phyloP scores from a whole-genome alignment of 495 filamentous ascomycete species.

The Penicillium paradoxum region DNA sequence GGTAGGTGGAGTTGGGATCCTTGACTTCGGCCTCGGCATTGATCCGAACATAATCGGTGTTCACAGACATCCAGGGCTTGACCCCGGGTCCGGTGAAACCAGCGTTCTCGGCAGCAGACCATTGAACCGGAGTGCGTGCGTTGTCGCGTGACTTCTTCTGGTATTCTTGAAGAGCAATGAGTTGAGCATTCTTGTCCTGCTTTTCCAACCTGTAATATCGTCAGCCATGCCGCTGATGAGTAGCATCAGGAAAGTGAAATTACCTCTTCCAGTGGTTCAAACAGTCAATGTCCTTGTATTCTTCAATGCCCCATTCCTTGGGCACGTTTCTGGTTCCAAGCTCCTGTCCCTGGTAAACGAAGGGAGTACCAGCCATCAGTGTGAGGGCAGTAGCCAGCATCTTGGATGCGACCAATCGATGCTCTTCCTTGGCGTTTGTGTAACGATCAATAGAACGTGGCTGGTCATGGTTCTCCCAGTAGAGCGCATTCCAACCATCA shows the following conservation, averaged over 20 bases:
- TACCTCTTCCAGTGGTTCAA: conserved; percentile 57
- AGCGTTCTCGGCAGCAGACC: conserved; percentile 43
- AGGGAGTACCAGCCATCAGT: conserved; percentile 61
- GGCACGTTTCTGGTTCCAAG: conserved; percentile 72
- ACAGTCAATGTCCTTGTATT: conserved; percentile 70
- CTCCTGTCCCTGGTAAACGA: conserved; percentile 74
- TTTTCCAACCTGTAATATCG: conserved; percentile 27
- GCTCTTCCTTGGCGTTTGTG: conserved; percentile 42
- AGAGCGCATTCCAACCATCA: conserved; percentile 67
- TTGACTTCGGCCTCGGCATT: conserved; percentile 49
- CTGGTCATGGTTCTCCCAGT: conserved; percentile 73
- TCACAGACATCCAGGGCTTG: conserved; percentile 60
- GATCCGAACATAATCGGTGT: conserved; percentile 45
- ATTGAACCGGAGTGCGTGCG: conserved; percentile 52
- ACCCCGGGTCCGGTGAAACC: conserved; percentile 48
- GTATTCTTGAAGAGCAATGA: conserved; percentile 35
- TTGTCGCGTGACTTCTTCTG: conserved; percentile 54
- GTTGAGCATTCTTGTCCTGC: conserved; percentile 31
- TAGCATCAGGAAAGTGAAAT: background rate
- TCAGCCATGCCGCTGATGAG: background rate
- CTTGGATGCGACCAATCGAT: conserved; percentile 50
- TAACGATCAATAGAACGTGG: conserved; percentile 60
- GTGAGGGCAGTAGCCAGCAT: conserved; percentile 57
- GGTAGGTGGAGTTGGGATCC: conserved; percentile 43
- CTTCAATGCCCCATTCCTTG: conserved; percentile 54